Conservation (phyloP, 495 filamentous ascomycete species). For the Hyaloscypha finlandica region DNA sequence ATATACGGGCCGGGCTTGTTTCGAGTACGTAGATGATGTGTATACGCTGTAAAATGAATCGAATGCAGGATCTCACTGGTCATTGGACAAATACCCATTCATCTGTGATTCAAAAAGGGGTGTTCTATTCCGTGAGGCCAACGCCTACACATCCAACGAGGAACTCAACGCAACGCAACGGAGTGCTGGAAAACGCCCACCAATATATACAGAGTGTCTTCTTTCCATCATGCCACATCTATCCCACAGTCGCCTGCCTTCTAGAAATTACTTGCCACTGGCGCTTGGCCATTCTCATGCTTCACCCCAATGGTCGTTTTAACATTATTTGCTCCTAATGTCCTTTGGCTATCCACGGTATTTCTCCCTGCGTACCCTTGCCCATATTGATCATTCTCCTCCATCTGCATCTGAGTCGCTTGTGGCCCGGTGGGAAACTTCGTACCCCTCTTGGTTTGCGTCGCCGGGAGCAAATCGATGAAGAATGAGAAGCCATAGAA, state of each 20-base stretch:
- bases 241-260: constrained; percentile 1
- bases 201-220: not conserved
- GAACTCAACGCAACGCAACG: not conserved
- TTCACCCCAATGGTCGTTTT: constrained; percentile 18
- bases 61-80: not conserved
- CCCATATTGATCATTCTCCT: constrained; percentile 24
- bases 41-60: not conserved
- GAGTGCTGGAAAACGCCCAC: not conserved
- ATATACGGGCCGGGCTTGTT: not conserved
- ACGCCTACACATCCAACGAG: not conserved
- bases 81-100: too few relatives aligned
- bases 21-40: not conserved
- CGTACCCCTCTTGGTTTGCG: constrained; percentile 52
- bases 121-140: too few relatives aligned
- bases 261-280: constrained; percentile 25
- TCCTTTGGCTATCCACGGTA: constrained; percentile 23
- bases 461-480: constrained; percentile 82
- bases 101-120: too few relatives aligned
- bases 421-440: constrained; percentile 12
- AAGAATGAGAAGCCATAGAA: constrained; percentile 88
- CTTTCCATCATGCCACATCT: not conserved
- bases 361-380: not conserved
- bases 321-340: constrained; percentile 15
- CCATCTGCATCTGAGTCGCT: constrained; percentile 29
- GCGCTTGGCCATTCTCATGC: constrained; percentile 5